phyloP scores from a whole-genome alignment of 371 early-diverging fungal genomes.

The Mucor mucedo region DNA sequence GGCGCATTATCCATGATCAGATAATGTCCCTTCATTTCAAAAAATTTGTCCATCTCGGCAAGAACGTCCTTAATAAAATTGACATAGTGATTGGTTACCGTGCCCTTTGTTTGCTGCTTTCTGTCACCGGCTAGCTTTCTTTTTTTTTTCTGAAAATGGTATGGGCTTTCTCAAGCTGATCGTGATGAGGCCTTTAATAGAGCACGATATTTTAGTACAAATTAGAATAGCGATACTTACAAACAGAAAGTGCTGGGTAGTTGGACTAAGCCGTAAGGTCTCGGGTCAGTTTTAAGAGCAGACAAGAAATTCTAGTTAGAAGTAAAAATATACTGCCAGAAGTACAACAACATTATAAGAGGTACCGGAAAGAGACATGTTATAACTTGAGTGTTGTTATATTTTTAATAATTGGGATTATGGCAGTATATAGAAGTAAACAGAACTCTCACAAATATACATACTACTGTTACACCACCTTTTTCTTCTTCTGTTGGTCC shows the following conservation, averaged over 20 bases:
- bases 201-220: too few species aligned
- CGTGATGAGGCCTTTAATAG: conserved; percentile 20
- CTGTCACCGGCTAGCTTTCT: conserved; percentile 22
- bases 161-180: conserved; percentile 24
- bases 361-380: conserved; percentile 16
- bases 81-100: conserved; percentile 19
- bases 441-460: conserved; percentile 12
- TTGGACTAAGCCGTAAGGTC: background rate
- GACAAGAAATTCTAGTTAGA: conserved; percentile 3
- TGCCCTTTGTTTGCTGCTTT: conserved; percentile 24
- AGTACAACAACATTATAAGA: conserved; percentile 18
- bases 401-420: background rate
- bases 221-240: too few species aligned
- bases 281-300: background rate
- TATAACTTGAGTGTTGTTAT: conserved; percentile 1
- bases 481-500: too few species aligned
- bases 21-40: conserved; percentile 29
- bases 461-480: too few species aligned
- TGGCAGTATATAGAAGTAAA: conserved; percentile 4
- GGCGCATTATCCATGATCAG: conserved; percentile 30
- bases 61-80: conserved; percentile 23
- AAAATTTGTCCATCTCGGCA: conserved; percentile 25
- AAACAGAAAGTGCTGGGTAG: too few species aligned
- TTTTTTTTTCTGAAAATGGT: conserved; percentile 26
- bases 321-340: conserved; percentile 12